phyloP scores from a whole-genome alignment of 2,329 filamentous ascomycete species.

The Penicillium sp. region DNA sequence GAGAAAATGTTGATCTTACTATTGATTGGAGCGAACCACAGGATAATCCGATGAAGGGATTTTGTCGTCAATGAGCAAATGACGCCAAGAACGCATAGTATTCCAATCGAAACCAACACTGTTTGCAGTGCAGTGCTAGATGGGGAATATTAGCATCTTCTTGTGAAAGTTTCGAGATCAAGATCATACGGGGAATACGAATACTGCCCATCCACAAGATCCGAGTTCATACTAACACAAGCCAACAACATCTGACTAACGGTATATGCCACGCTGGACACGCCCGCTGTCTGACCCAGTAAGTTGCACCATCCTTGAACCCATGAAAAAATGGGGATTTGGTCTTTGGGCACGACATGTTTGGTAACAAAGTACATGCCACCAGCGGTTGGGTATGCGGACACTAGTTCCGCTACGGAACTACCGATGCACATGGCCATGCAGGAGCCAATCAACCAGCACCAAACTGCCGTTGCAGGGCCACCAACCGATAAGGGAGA shows the following conservation, averaged over 20 bases:
- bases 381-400: constrained; percentile 65
- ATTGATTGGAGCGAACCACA: constrained; percentile 68
- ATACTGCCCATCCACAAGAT: constrained; percentile 51
- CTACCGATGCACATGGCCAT: constrained; percentile 66
- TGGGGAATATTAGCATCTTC: constrained; percentile 9
- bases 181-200: constrained; percentile 57
- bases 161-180: not conserved
- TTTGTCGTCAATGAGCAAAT: constrained; percentile 65
- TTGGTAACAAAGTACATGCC: constrained; percentile 71
- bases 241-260: constrained; percentile 66
- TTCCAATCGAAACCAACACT: constrained; percentile 57
- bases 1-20: constrained; percentile 38
- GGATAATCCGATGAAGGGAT: constrained; percentile 58
- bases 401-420: constrained; percentile 66
- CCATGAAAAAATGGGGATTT: constrained; percentile 65
- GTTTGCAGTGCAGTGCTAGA: constrained; percentile 58
- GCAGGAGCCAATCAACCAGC: constrained; percentile 63
- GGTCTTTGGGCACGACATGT: constrained; percentile 60
- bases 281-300: constrained; percentile 63
- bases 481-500: constrained; percentile 60
- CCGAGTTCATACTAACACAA: constrained; percentile 61
- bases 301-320: constrained; percentile 69
- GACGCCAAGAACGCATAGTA: constrained; percentile 57
- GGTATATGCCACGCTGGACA: constrained; percentile 63
- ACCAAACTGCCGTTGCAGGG: constrained; percentile 65